These are phyloP conservation scores for sweet orange (Citrus sinensis) DNA, from an alignment of 345 rosid species.

Conservation along the genomic window DNA sequence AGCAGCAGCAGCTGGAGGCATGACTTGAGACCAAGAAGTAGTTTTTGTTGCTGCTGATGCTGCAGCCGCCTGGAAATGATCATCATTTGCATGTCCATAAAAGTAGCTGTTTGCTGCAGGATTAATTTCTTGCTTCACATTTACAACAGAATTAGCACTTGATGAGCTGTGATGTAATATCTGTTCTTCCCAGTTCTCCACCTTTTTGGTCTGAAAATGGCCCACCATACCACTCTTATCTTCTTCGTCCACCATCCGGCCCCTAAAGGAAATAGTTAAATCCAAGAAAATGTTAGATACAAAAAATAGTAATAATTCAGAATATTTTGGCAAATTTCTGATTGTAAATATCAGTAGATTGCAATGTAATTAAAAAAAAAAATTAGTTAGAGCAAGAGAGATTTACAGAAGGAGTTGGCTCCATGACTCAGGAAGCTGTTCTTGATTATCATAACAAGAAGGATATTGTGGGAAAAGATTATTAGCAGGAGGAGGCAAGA, in stretches of 20 bases:
- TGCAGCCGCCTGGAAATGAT: conserved; percentile 19
- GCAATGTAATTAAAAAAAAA: not conserved
- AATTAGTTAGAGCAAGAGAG: conserved; percentile 15
- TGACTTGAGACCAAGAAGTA: conserved; percentile 38
- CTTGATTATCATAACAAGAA: conserved; percentile 62
- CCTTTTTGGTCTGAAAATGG: conserved; percentile 51
- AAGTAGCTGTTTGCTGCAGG: conserved; percentile 35
- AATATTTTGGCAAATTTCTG: no score
- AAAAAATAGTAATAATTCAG: no score
- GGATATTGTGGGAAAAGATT: conserved; percentile 40
- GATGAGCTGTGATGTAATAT: conserved; percentile 45
- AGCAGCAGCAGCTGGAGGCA: conserved; percentile 23
- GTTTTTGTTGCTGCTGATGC: conserved; percentile 23
- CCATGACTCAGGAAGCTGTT: conserved; percentile 79
- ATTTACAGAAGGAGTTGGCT: conserved; percentile 78
- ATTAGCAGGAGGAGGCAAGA: conserved; percentile 33
- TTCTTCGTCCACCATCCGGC: conserved; percentile 68
- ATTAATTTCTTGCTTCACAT: conserved; percentile 65
- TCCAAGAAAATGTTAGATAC: not conserved
- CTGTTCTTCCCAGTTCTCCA: conserved; percentile 71
- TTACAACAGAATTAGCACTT: conserved; percentile 25
- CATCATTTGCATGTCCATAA: conserved; percentile 43
- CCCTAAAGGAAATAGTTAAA: conserved; percentile 31
- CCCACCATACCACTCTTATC: conserved; percentile 42
- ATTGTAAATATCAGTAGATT: no score